Conservation (phyloP, 345 rosid genomes). For the Erysimum cheiranthoides region DNA sequence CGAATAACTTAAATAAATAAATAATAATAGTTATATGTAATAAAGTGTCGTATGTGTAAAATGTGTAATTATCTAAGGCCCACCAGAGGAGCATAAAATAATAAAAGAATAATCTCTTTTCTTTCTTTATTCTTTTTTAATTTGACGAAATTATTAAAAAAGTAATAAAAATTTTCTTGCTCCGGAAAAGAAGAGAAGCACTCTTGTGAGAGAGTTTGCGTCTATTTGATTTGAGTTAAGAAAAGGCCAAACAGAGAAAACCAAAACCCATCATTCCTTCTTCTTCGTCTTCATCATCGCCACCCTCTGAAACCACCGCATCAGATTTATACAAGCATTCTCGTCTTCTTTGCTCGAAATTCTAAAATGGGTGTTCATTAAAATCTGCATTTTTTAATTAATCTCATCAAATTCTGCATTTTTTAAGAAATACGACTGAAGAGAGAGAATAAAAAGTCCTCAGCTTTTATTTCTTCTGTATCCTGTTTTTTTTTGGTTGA, state of each 20-base stretch:
- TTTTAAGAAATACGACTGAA: neutral
- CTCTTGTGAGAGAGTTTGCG: conserved; percentile 40
- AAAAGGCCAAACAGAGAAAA: conserved; percentile 16
- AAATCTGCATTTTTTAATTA: conserved; percentile 7
- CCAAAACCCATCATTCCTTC: conserved; percentile 41
- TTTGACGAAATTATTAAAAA: conserved; percentile 16
- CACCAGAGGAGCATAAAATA: neutral
- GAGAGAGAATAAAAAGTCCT: neutral
- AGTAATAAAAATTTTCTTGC: neutral
- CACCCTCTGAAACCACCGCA: conserved; percentile 29
- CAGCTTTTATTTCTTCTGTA: conserved; percentile 1
- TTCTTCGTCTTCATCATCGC: conserved; percentile 31
- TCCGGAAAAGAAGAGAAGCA: conserved; percentile 35
- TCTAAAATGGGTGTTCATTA: conserved; percentile 25
- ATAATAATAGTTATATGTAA: neutral
- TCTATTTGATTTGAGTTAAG: conserved; percentile 32
- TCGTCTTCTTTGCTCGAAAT: neutral
- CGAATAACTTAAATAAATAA: too few relatives aligned
- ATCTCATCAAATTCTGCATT: conserved; percentile 4
- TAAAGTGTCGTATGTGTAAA: neutral
- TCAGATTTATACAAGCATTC: conserved; percentile 18
- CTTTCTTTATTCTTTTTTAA: too few relatives aligned
- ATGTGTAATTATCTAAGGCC: neutral
- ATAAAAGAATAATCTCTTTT: neutral
- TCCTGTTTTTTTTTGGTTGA: neutral